Evolutionary conservation across 83 land plant species (phyloP).

Genomic region (Diphasiastrum complanatum): DNA sequence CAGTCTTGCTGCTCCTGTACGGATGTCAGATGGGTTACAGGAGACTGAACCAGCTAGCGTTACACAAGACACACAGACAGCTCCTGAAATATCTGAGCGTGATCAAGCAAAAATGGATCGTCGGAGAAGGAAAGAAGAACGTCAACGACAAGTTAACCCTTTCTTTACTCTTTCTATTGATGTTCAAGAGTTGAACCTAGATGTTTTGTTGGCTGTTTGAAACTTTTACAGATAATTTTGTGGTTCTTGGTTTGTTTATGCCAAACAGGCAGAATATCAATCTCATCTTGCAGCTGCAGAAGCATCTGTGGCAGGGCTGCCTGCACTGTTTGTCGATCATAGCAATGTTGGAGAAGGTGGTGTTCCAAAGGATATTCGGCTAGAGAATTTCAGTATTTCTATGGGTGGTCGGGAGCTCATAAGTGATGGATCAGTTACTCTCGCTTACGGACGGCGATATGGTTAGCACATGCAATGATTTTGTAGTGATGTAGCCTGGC

Average conservation of each 20-base stretch:
- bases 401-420: slow-evolving; percentile 97
- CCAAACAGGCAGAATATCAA: slow-evolving; percentile 62
- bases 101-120: slow-evolving; percentile 79
- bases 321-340: slow-evolving; percentile 75
- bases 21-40: slow-evolving; percentile 95
- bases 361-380: slow-evolving; percentile 67
- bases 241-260: slow-evolving; percentile 1
- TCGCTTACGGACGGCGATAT: slow-evolving; percentile 93
- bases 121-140: slow-evolving; percentile 84
- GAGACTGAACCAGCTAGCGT: slow-evolving; percentile 54
- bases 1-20: slow-evolving; percentile 74
- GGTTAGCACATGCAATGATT: slow-evolving; percentile 42
- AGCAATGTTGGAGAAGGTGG: slow-evolving; percentile 51
- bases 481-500: background rate
- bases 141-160: slow-evolving; percentile 71
- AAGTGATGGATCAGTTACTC: slow-evolving; percentile 68
- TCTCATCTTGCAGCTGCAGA: slow-evolving; percentile 88
- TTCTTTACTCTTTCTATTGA: background rate
- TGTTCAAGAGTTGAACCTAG: background rate
- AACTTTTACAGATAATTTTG: background rate
- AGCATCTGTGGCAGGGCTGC: slow-evolving; percentile 83
- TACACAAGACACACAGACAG: slow-evolving; percentile 44
- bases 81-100: slow-evolving; percentile 73
- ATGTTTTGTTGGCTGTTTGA: background rate
- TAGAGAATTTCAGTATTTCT: slow-evolving; percentile 89